phyloP scores from a whole-genome alignment of 202 grass and related monocot genomes.

The Elaeis oleifera region DNA sequence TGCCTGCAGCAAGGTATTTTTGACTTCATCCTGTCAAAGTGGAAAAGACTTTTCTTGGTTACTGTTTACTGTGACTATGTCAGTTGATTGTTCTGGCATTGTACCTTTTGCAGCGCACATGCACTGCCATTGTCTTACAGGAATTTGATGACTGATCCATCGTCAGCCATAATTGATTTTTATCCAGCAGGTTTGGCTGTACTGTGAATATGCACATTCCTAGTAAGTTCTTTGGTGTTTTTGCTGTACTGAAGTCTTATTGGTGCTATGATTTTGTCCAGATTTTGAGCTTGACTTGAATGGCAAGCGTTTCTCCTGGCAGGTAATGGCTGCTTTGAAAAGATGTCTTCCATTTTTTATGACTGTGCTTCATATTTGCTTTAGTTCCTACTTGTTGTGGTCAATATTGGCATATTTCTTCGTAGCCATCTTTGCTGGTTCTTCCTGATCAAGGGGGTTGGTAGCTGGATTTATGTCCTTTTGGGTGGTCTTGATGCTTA shows the following conservation, averaged over 20 bases:
- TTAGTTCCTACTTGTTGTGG: too few species aligned
- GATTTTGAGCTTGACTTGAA: slow-evolving; percentile 45
- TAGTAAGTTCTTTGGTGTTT: neutral
- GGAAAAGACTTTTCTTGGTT: slow-evolving; percentile 6
- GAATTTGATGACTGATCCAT: slow-evolving; percentile 38
- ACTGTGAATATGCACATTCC: slow-evolving; percentile 1
- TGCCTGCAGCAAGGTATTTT: slow-evolving; percentile 37
- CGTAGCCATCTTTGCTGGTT: too few species aligned
- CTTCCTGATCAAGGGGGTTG: too few species aligned
- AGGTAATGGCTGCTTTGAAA: slow-evolving; percentile 17
- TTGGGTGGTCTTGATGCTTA: too few species aligned
- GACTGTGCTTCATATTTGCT: too few species aligned
- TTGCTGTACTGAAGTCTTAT: neutral
- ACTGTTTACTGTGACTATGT: slow-evolving; percentile 4
- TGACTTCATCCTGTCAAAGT: slow-evolving; percentile 4
- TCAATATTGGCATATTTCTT: neutral
- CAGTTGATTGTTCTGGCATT: too few species aligned
- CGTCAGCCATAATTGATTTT: slow-evolving; percentile 37
- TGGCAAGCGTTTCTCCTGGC: slow-evolving; percentile 32
- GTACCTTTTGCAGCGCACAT: slow-evolving; percentile 27
- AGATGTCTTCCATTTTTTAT: too few species aligned
- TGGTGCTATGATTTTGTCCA: neutral
- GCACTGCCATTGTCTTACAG: slow-evolving; percentile 35
- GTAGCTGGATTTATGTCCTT: too few species aligned
- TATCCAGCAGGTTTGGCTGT: slow-evolving; percentile 33